Evolutionary conservation across 73 alveolate species (phyloP).

Genomic region (Durusdinium trenchii): DNA sequence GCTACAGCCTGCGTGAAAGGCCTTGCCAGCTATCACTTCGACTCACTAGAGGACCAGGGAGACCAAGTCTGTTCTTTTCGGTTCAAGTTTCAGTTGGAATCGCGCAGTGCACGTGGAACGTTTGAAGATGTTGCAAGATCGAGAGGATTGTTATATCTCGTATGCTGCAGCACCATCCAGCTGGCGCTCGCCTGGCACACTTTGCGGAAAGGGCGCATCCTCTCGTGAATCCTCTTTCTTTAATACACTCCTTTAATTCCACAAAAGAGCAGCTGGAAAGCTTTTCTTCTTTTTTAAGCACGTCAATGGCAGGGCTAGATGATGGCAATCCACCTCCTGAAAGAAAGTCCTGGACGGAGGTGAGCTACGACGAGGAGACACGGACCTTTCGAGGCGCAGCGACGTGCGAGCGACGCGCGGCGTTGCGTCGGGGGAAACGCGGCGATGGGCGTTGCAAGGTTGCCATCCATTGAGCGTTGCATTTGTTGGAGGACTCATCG

Average conservation of each 20-base stretch:
- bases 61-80: no score
- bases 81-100: not conserved
- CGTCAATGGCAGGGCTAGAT: conserved; percentile 11
- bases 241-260: no score
- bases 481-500: conserved; percentile 15
- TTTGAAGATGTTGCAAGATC: no score
- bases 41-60: conserved; percentile 25
- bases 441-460: not conserved
- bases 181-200: conserved; percentile 1
- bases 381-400: conserved; percentile 56
- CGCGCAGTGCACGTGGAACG: not conserved
- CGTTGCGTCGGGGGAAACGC: not conserved
- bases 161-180: conserved; percentile 41
- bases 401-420: not conserved
- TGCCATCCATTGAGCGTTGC: not conserved
- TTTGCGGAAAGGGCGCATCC: not conserved
- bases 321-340: conserved; percentile 62
- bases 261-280: no score
- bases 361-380: conserved; percentile 40
- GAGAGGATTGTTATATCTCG: conserved; percentile 58
- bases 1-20: not conserved
- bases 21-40: conserved; percentile 89
- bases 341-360: conserved; percentile 52
- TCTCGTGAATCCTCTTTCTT: no score
- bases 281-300: no score